Conservation (phyloP, 768 basidiomycete genomes). For the Pleurotus djamor region DNA sequence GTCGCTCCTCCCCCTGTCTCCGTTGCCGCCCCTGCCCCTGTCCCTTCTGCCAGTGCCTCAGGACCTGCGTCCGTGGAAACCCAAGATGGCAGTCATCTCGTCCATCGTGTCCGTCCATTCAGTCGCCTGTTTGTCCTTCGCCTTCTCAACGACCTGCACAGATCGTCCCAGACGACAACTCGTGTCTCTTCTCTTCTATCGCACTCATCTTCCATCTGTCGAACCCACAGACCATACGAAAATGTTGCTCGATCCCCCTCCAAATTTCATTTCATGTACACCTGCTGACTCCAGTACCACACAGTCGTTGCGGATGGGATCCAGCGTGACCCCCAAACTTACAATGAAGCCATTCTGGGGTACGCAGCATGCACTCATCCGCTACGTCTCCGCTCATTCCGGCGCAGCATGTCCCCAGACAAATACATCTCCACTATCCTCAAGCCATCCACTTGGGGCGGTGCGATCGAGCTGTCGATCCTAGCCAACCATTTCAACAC, state of each 20-base stretch:
- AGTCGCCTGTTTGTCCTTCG: background rate
- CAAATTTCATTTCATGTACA: background rate
- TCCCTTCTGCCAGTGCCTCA: slow-evolving; percentile 3
- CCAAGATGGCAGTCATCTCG: slow-evolving; percentile 55
- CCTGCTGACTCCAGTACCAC: background rate
- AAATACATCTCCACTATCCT: slow-evolving; percentile 82
- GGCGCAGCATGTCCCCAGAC: slow-evolving; percentile 43
- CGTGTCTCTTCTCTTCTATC: slow-evolving; percentile 88
- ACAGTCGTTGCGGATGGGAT: slow-evolving; percentile 87
- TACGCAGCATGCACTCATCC: slow-evolving; percentile 24
- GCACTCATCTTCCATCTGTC: slow-evolving; percentile 82
- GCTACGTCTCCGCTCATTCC: background rate
- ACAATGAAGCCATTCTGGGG: slow-evolving; percentile 88
- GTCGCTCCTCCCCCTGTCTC: slow-evolving; percentile 1
- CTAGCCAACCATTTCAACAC: slow-evolving; percentile 79
- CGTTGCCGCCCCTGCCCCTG: slow-evolving; percentile 6
- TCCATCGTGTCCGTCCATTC: slow-evolving; percentile 61
- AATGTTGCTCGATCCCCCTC: background rate
- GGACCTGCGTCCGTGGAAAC: slow-evolving; percentile 60
- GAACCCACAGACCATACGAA: slow-evolving; percentile 74
- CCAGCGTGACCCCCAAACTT: slow-evolving; percentile 63
- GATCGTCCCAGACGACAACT: slow-evolving; percentile 97
- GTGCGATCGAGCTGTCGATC: slow-evolving; percentile 90
- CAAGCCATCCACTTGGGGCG: slow-evolving; percentile 86
- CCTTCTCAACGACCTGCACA: slow-evolving; percentile 19